phyloP scores from a whole-genome alignment of 106 monocot species.

The Ottelia alismoides region DNA sequence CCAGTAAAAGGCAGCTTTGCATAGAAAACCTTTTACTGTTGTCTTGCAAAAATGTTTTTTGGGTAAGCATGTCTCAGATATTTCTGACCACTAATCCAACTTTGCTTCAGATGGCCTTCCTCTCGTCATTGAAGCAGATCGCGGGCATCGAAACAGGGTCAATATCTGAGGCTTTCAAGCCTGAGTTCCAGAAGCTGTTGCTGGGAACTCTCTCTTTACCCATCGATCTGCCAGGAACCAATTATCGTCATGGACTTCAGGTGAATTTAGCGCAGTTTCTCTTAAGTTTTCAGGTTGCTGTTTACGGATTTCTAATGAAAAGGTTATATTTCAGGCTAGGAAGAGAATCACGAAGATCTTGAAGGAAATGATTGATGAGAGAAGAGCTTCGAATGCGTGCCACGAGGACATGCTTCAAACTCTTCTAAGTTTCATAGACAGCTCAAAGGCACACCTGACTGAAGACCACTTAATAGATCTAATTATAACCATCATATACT shows the following conservation, averaged over 20 bases:
- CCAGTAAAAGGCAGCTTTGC: no score
- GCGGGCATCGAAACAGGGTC: slow-evolving; percentile 50
- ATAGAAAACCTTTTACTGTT: no score
- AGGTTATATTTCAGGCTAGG: slow-evolving; percentile 38
- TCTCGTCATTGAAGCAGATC: slow-evolving; percentile 65
- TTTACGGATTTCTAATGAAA: neutral
- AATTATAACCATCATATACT: slow-evolving; percentile 74
- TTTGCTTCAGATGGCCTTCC: slow-evolving; percentile 89
- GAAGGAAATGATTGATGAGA: slow-evolving; percentile 40
- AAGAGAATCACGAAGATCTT: slow-evolving; percentile 50
- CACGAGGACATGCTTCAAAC: slow-evolving; percentile 66
- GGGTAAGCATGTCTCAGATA: no score
- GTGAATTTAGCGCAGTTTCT: slow-evolving; percentile 11
- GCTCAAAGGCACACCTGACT: slow-evolving; percentile 30
- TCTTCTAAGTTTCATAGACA: slow-evolving; percentile 31
- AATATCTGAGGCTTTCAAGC: slow-evolving; percentile 44
- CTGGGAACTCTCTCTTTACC: slow-evolving; percentile 79
- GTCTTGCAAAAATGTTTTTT: no score
- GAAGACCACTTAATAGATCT: slow-evolving; percentile 93
- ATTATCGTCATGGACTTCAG: slow-evolving; percentile 53
- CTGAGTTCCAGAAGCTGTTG: slow-evolving; percentile 66
- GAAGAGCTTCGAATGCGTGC: slow-evolving; percentile 18
- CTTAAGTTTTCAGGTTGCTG: neutral
- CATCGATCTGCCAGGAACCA: slow-evolving; percentile 79
- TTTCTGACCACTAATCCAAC: no score